Evolutionary conservation across 1,139 yeast species (phyloP).

Genomic region (Sugiyamaella pinicola): DNA sequence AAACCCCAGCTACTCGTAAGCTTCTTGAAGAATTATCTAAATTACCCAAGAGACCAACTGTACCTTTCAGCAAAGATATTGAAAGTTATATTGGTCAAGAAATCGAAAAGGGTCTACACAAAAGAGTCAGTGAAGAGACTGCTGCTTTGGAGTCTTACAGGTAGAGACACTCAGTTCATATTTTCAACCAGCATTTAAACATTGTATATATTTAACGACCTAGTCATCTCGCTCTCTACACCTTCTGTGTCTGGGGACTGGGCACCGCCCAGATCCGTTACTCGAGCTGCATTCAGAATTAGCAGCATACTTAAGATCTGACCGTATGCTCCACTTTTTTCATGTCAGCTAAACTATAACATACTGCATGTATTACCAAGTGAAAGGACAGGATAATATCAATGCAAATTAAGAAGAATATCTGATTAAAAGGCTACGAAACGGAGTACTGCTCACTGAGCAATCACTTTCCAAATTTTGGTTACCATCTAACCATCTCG

Average conservation of each 20-base stretch:
- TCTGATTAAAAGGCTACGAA: too few species aligned
- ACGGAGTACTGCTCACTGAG: too few species aligned
- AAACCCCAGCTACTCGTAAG: conserved; percentile 36
- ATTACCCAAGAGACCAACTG: conserved; percentile 51
- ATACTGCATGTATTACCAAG: too few species aligned
- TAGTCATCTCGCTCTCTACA: neutral
- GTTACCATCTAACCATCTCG: too few species aligned
- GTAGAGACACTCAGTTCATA: conserved; percentile 23
- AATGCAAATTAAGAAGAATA: too few species aligned
- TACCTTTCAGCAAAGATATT: conserved; percentile 65
- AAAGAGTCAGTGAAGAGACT: conserved; percentile 36
- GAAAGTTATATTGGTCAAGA: conserved; percentile 63
- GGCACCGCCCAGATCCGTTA: conserved; percentile 5
- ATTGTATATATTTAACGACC: conserved; percentile 9
- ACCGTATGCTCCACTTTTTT: too few species aligned
- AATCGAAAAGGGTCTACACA: conserved; percentile 49
- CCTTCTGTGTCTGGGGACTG: neutral
- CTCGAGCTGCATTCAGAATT: neutral
- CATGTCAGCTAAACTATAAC: too few species aligned
- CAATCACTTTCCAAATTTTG: too few species aligned
- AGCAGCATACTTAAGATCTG: too few species aligned
- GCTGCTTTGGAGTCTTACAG: conserved; percentile 38
- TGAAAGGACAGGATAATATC: too few species aligned
- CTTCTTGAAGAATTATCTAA: conserved; percentile 58
- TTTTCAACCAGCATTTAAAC: neutral